Percentiles rank a stretch among this genome's conserved stretches.
Evolutionary conservation across 176 grass and related monocot species (phyloP).

Genomic region (Musa troglodytarum): DNA sequence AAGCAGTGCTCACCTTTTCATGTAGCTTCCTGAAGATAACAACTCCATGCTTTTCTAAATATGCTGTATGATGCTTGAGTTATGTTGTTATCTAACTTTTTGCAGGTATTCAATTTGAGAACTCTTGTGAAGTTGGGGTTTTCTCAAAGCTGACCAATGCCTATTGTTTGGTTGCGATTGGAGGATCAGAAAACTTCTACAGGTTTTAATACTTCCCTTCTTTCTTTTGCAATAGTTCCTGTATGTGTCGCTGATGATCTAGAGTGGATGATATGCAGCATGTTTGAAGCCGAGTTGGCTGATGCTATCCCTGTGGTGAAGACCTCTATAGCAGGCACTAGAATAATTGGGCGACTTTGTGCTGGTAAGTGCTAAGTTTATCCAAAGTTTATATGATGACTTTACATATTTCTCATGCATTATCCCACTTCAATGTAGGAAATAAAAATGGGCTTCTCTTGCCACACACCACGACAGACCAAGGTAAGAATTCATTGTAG

Average conservation of each 20-base stretch:
- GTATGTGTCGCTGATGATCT: neutral
- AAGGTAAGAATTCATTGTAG: slow-evolving; percentile 34
- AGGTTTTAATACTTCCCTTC: slow-evolving; percentile 30
- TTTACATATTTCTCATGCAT: neutral
- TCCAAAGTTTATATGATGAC: neutral
- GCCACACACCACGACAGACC: slow-evolving; percentile 91
- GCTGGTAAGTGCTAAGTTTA: slow-evolving; percentile 47
- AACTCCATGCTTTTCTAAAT: too few species aligned
- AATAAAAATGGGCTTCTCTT: slow-evolving; percentile 99
- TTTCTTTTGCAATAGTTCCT: neutral
- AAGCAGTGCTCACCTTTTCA: too few species aligned
- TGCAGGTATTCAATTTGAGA: slow-evolving; percentile 90
- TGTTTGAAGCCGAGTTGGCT: slow-evolving; percentile 82
- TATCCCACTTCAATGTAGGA: slow-evolving; percentile 33
- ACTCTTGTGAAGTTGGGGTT: slow-evolving; percentile 84
- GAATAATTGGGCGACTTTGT: slow-evolving; percentile 79
- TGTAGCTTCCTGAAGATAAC: too few species aligned
- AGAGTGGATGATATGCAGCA: slow-evolving; percentile 30
- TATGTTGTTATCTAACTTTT: neutral
- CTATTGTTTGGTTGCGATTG: slow-evolving; percentile 88
- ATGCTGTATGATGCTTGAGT: neutral
- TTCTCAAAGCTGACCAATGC: slow-evolving; percentile 97
- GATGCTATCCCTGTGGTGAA: slow-evolving; percentile 88
- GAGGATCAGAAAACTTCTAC: slow-evolving; percentile 98
- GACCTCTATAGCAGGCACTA: slow-evolving; percentile 79